Evolutionary conservation across 2,329 filamentous ascomycete species (phyloP).

Genomic region (Botryotinia globosa): DNA sequence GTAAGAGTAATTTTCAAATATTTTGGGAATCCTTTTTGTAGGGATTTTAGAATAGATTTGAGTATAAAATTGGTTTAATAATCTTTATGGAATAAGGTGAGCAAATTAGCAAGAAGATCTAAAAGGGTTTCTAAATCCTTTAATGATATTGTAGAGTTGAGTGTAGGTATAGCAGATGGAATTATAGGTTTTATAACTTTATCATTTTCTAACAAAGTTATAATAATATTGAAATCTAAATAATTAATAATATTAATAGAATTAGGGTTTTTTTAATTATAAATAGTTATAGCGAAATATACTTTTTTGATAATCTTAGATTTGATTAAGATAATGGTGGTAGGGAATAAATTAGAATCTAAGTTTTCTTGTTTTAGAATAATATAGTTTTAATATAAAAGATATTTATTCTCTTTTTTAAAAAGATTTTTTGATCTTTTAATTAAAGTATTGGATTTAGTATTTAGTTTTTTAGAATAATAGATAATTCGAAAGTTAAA

Average conservation of each 20-base stretch:
- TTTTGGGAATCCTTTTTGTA: accelerated
- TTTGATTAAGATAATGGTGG: accelerated
- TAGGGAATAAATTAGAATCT: accelerated
- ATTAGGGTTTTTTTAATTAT: accelerated
- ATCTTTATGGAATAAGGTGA: accelerated
- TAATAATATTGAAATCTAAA: too few relatives aligned
- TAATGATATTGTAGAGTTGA: accelerated
- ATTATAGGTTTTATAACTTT: too few relatives aligned
- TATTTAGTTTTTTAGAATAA: accelerated
- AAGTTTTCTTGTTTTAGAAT: too few relatives aligned
- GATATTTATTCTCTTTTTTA: accelerated
- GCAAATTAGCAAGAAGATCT: accelerated
- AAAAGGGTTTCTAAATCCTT: accelerated
- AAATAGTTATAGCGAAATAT: accelerated
- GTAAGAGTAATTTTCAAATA: accelerated
- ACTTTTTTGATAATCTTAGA: accelerated
- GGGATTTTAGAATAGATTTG: too few relatives aligned
- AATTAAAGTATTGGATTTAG: too few relatives aligned
- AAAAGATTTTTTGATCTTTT: accelerated
- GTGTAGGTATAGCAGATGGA: accelerated
- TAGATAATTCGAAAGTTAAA: too few relatives aligned
- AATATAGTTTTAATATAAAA: accelerated
- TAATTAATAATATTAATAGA: accelerated
- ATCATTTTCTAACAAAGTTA: too few relatives aligned
- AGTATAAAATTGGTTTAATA: accelerated